These are phyloP conservation scores for Penicillium canariense DNA, from an alignment of 495 filamentous ascomycete genomes.

Conservation along the genomic window DNA sequence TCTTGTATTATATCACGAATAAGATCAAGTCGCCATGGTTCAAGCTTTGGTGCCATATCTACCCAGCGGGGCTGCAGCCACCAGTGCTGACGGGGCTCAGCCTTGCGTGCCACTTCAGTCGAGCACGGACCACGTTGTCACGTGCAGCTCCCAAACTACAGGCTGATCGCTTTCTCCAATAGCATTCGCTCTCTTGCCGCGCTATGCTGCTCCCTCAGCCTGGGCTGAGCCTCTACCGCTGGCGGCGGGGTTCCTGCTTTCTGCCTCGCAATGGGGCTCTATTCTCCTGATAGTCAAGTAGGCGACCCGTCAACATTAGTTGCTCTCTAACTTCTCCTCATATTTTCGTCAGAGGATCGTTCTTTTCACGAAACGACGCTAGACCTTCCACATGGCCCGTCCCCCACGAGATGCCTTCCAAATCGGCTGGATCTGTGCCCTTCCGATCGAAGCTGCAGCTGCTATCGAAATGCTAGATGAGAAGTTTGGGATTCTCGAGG, in stretches of 20 bases:
- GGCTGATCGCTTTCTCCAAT: background rate
- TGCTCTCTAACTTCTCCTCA: background rate
- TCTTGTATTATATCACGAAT: slow-evolving; percentile 17
- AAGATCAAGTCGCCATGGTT: slow-evolving; percentile 7
- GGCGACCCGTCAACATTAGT: background rate
- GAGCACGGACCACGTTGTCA: slow-evolving; percentile 1
- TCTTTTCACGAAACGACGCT: background rate
- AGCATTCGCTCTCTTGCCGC: background rate
- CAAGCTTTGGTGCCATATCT: slow-evolving; percentile 14
- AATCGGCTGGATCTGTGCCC: slow-evolving; percentile 31
- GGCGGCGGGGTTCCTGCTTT: background rate
- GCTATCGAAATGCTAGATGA: slow-evolving; percentile 48
- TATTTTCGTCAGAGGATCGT: background rate
- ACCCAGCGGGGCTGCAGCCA: background rate
- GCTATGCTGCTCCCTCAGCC: background rate
- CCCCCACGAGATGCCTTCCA: slow-evolving; percentile 9
- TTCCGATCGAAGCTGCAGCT: slow-evolving; percentile 43
- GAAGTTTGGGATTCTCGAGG: slow-evolving; percentile 29
- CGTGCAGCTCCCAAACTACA: background rate
- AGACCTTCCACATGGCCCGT: slow-evolving; percentile 4
- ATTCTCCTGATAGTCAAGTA: background rate
- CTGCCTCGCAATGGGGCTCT: background rate
- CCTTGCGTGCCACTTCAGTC: background rate
- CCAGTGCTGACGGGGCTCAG: background rate
- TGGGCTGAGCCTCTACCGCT: background rate